Percentiles rank a stretch among this genome's conserved stretches.
Evolutionary conservation across 2,329 filamentous ascomycete genomes (phyloP).

Genomic region (Aspergillus piperis): DNA sequence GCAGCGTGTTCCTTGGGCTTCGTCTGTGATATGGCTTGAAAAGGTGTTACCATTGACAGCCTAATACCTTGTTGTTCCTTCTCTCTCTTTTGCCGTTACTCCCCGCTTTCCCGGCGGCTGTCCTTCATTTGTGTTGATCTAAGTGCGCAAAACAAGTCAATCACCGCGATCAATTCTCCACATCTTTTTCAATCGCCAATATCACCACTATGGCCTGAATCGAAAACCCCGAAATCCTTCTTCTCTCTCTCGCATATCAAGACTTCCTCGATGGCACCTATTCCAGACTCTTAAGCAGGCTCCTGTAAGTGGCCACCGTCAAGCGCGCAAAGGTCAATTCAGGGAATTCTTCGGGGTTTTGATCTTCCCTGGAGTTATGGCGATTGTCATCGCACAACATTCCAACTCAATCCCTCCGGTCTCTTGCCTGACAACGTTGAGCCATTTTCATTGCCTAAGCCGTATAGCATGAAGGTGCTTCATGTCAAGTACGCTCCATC

Average conservation of each 20-base stretch:
- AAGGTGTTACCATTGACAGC: too few species aligned
- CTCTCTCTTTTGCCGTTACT: too few species aligned
- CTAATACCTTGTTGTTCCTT: too few species aligned
- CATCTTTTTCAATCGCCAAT: too few species aligned
- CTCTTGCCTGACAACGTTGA: conserved; percentile 6
- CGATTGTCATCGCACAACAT: conserved; percentile 9
- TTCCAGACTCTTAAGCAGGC: not conserved
- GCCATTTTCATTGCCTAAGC: conserved; percentile 18
- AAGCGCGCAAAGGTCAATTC: conserved; percentile 1
- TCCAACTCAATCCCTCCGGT: conserved; percentile 8
- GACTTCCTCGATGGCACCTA: conserved; percentile 7
- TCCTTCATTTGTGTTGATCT: too few species aligned
- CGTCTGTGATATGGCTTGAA: too few species aligned
- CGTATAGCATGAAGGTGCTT: conserved; percentile 32
- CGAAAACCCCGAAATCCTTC: conserved; percentile 12
- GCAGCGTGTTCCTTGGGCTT: too few species aligned
- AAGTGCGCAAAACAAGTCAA: too few species aligned
- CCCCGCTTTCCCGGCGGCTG: too few species aligned
- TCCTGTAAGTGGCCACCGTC: not conserved
- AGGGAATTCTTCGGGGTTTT: conserved; percentile 12
- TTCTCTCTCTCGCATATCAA: conserved; percentile 10
- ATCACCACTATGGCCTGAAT: conserved; percentile 1
- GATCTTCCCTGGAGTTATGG: conserved; percentile 15
- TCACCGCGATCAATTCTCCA: too few species aligned
- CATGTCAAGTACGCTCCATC: conserved; percentile 27